phyloP scores from a whole-genome alignment of 1,284 basidiomycete genomes.

The Cutaneotrichosporon daszewskae region DNA sequence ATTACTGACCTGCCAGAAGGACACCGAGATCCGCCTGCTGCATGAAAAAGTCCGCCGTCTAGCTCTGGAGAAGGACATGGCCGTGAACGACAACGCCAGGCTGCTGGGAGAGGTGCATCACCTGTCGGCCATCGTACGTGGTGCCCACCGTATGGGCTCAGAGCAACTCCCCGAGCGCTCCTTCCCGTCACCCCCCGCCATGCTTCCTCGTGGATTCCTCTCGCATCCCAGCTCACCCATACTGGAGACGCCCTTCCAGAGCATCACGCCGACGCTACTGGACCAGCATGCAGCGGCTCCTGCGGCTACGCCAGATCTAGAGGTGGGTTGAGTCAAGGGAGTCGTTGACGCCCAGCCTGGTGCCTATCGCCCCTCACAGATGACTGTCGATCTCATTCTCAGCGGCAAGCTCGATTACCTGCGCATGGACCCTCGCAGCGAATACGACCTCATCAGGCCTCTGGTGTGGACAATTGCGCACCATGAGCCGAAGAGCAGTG shows the following conservation, averaged over 20 bases:
- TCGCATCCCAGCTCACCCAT: too few relatives aligned
- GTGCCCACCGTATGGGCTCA: not conserved
- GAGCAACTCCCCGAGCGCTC: slow-evolving; percentile 4
- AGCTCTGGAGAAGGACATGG: slow-evolving; percentile 26
- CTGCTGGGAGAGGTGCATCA: slow-evolving; percentile 14
- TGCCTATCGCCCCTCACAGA: slow-evolving; percentile 7
- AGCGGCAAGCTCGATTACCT: slow-evolving; percentile 17
- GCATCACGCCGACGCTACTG: too few relatives aligned
- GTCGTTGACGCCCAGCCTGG: too few relatives aligned
- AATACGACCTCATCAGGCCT: slow-evolving; percentile 22
- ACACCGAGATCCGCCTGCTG: slow-evolving; percentile 12
- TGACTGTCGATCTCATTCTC: slow-evolving; percentile 16
- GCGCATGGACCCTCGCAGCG: slow-evolving; percentile 15
- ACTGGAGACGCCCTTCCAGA: too few relatives aligned
- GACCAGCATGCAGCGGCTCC: too few relatives aligned
- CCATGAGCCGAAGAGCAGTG: slow-evolving; percentile 27
- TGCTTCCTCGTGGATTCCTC: too few relatives aligned
- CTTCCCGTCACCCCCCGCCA: too few relatives aligned
- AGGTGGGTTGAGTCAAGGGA: too few relatives aligned
- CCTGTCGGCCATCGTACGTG: slow-evolving; percentile 8
- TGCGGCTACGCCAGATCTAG: too few relatives aligned
- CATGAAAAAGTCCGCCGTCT: slow-evolving; percentile 22
- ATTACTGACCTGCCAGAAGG: slow-evolving; percentile 7
- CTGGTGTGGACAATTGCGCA: slow-evolving; percentile 39
- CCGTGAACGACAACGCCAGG: slow-evolving; percentile 12